Conservation (phyloP, 2,329 filamentous ascomycete species). For the Aureobasidium sp. region DNA sequence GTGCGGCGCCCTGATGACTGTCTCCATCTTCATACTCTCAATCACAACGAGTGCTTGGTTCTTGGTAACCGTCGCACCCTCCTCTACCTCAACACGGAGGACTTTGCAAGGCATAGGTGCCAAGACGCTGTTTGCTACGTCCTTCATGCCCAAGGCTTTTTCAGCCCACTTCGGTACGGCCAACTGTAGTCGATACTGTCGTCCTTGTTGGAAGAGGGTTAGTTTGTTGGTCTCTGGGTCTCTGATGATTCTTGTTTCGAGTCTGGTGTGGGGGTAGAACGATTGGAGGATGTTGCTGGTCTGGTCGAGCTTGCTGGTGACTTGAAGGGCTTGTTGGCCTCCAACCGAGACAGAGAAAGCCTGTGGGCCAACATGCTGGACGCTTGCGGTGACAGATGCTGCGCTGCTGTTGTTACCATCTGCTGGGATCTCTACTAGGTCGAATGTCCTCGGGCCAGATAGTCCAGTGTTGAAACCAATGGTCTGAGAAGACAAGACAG, state of each 20-base stretch:
- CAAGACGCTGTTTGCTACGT: constrained; percentile 70
- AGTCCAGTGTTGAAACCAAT: constrained; percentile 55
- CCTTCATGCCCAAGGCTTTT: constrained; percentile 76
- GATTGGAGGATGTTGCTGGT: constrained; percentile 50
- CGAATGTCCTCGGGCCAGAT: constrained; percentile 52
- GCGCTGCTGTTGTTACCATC: constrained; percentile 32
- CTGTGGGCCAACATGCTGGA: constrained; percentile 40
- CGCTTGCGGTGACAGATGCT: constrained; percentile 24
- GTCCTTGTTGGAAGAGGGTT: constrained; percentile 66
- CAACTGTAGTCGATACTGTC: constrained; percentile 47
- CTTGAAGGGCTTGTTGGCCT: constrained; percentile 23
- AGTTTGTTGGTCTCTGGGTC: constrained; percentile 42
- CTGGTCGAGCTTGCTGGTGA: constrained; percentile 41
- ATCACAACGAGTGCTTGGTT: constrained; percentile 75
- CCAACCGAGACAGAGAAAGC: constrained; percentile 44
- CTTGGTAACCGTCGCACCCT: constrained; percentile 74
- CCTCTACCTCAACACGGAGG: constrained; percentile 74
- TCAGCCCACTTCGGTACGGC: constrained; percentile 68
- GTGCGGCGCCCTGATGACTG: constrained; percentile 42
- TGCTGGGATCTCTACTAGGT: constrained; percentile 40
- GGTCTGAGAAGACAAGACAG: constrained; percentile 34
- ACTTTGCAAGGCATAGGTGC: constrained; percentile 98
- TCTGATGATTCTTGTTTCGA: constrained; percentile 67
- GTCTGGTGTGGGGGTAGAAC: constrained; percentile 72
- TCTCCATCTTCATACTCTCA: constrained; percentile 49